Percentiles rank a stretch among this genome's conserved stretches.
Evolutionary conservation across 2,329 filamentous ascomycete genomes (phyloP).

Genomic region (Fusarium subtropicale): DNA sequence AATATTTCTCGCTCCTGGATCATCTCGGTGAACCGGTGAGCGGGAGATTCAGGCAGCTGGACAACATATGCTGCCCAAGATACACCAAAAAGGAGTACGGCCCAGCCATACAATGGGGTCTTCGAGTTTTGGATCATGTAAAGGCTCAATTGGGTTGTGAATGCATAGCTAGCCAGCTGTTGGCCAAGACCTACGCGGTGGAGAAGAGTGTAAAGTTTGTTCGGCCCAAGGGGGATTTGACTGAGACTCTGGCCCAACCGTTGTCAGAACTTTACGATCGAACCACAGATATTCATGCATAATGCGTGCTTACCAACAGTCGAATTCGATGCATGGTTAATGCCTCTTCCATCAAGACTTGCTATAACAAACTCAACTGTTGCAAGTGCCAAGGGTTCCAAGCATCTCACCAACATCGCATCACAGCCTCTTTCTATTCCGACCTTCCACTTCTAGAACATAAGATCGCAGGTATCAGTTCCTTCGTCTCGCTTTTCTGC

Average conservation of each 20-base stretch:
- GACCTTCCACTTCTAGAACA: neutral
- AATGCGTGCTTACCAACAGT: neutral
- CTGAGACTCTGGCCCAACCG: neutral
- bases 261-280: slow-evolving; percentile 6
- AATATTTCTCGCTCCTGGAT: neutral
- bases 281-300: neutral
- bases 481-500: neutral
- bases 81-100: slow-evolving; percentile 12
- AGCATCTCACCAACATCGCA: neutral
- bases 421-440: neutral
- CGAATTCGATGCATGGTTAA: neutral
- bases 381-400: neutral
- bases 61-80: slow-evolving; percentile 13
- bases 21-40: slow-evolving; percentile 13
- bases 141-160: neutral
- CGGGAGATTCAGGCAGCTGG: slow-evolving; percentile 1
- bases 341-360: neutral
- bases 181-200: slow-evolving; percentile 20
- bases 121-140: slow-evolving; percentile 1
- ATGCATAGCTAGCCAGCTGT: slow-evolving; percentile 15
- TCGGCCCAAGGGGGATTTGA: slow-evolving; percentile 1
- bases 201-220: slow-evolving; percentile 18
- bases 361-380: neutral
- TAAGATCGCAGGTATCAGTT: neutral
- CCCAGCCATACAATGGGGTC: slow-evolving; percentile 14